phyloP scores from a whole-genome alignment of 306 rosid genomes.

The peach (Prunus persica) region Prunus_persica_NCBIv2 NC_034014.1:24546001-24546500 shows the following conservation, averaged over 20 bases:
- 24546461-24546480: neutral
- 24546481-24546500: neutral
- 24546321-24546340: neutral
- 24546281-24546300: neutral
- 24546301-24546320: neutral
- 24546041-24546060: neutral
- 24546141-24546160: neutral
- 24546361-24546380: neutral
- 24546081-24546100: neutral
- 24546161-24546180: neutral
- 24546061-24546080: neutral
- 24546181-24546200: neutral
- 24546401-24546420: neutral
- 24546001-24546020: neutral
- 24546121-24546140: neutral
- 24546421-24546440: neutral
- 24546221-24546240: neutral
- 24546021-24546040: neutral
- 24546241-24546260: neutral
- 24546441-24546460: neutral
- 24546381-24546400: neutral
- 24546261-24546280: neutral
- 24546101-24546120: neutral
- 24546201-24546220: neutral
- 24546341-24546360: neutral